Percentiles rank a stretch among this genome's conserved stretches.
These are phyloP conservation scores for Leccinum uliginosum DNA, from an alignment of 768 basidiomycete species.

Conservation along the genomic window DNA sequence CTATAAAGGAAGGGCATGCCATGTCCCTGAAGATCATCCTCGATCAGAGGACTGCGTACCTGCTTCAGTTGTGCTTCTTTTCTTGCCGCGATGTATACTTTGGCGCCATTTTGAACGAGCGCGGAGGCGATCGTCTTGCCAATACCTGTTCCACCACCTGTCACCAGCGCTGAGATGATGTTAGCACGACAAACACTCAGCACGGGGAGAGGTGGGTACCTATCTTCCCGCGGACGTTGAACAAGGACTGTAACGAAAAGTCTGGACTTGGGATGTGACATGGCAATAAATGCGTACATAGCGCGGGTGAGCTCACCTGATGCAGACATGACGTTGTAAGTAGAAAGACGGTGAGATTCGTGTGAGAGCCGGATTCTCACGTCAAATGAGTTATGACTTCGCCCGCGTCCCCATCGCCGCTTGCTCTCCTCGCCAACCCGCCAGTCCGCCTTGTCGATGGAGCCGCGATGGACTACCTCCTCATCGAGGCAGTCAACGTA, in stretches of 20 bases:
- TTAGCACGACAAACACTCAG: not conserved
- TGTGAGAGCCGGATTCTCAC: not conserved
- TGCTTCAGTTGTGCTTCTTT: constrained; percentile 76
- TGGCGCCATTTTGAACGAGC: constrained; percentile 80
- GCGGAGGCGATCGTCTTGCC: constrained; percentile 82
- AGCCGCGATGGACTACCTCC: constrained; percentile 78
- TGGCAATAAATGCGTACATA: not conserved
- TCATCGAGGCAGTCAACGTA: constrained; percentile 75
- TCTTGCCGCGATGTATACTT: constrained; percentile 85
- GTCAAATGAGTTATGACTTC: too few relatives aligned
- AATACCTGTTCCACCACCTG: constrained; percentile 80
- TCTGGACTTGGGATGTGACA: constrained; percentile 29
- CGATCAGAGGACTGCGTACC: constrained; percentile 34
- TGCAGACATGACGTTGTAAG: constrained; percentile 9
- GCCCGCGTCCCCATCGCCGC: constrained; percentile 10
- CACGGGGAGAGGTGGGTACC: constrained; percentile 36
- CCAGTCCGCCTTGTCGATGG: constrained; percentile 58
- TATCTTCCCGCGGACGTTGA: constrained; percentile 66
- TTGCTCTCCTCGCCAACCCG: constrained; percentile 62
- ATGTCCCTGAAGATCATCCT: constrained; percentile 32
- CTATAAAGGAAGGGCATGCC: constrained; percentile 23
- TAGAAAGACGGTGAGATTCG: not conserved
- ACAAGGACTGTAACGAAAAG: constrained; percentile 50
- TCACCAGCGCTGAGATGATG: constrained; percentile 59
- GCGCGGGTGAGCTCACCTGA: constrained; percentile 2